Evolutionary conservation across 2,329 filamentous ascomycete genomes (phyloP).

Genomic region (Xylaria multiplex): DNA sequence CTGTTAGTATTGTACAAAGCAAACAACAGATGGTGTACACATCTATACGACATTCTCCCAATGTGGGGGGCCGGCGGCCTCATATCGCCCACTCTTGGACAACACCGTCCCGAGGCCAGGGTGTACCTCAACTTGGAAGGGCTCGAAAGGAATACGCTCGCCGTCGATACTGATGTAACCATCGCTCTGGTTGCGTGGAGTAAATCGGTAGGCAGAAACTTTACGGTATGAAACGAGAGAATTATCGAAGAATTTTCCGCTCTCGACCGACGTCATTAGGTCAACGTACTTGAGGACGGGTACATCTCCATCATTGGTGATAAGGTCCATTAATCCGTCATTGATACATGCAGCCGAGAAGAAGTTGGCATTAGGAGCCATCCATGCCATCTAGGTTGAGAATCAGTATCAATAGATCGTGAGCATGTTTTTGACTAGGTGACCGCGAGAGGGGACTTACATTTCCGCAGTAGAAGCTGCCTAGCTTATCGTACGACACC

Average conservation of each 20-base stretch:
- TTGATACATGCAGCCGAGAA: conserved; percentile 84
- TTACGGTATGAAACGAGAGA: conserved; percentile 83
- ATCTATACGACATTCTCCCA: conserved; percentile 56
- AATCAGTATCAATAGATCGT: conserved; percentile 31
- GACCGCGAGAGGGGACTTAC: conserved; percentile 56
- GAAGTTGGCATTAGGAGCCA: conserved; percentile 88
- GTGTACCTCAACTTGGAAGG: conserved; percentile 92
- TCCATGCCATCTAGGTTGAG: conserved; percentile 78
- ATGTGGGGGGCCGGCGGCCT: conserved; percentile 65
- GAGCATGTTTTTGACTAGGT: background rate
- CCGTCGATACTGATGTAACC: conserved; percentile 96
- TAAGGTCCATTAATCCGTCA: conserved; percentile 87
- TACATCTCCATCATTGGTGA: conserved; percentile 82
- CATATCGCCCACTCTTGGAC: conserved; percentile 78
- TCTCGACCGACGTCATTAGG: conserved; percentile 77
- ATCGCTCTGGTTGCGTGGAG: conserved; percentile 74
- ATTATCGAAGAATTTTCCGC: conserved; percentile 81
- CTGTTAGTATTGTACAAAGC: conserved; percentile 15
- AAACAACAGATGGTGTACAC: conserved; percentile 16
- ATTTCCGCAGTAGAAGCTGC: conserved; percentile 94
- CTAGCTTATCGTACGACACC: conserved; percentile 78
- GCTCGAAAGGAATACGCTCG: conserved; percentile 84
- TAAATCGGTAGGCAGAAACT: conserved; percentile 85
- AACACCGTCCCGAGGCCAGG: conserved; percentile 84
- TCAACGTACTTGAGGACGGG: conserved; percentile 71